Percentiles rank a stretch among this genome's conserved stretches.
Evolutionary conservation across 2,329 filamentous ascomycete genomes (phyloP).

Genomic region (Lecanoromycetidae sp.): DNA sequence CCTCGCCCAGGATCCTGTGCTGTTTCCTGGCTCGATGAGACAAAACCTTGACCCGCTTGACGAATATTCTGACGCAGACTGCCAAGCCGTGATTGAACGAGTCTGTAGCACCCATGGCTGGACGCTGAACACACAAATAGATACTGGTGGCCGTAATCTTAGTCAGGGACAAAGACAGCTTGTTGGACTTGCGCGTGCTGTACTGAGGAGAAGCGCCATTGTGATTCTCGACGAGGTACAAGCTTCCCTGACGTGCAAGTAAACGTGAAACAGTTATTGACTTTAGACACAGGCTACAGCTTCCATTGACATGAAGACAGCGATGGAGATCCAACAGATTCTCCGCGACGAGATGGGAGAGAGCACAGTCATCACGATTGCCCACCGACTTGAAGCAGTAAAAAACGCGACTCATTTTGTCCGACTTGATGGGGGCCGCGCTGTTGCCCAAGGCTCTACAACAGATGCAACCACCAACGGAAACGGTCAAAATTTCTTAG

Average conservation of each 20-base stretch:
- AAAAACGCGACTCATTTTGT: constrained; percentile 12
- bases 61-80: constrained; percentile 23
- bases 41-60: constrained; percentile 31
- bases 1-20: constrained; percentile 30
- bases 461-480: not conserved
- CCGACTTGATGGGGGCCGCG: constrained; percentile 6
- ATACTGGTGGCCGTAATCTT: constrained; percentile 33
- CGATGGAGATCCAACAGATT: constrained; percentile 44
- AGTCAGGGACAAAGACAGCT: constrained; percentile 52
- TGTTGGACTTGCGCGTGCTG: constrained; percentile 49
- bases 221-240: constrained; percentile 34
- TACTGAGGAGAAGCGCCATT: constrained; percentile 37
- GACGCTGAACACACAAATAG: constrained; percentile 33
- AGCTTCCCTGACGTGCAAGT: no score
- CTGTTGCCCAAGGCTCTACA: constrained; percentile 7
- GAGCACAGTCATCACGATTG: constrained; percentile 49
- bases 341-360: constrained; percentile 42
- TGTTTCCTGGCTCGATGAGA: constrained; percentile 32
- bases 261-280: not conserved
- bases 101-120: constrained; percentile 26
- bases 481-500: no score
- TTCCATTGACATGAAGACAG: constrained; percentile 46
- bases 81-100: constrained; percentile 28
- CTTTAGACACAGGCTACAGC: constrained; percentile 17
- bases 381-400: constrained; percentile 40